These are phyloP conservation scores for Thalassiosira pacifica DNA, from an alignment of 352 stramenopile species.

Conservation along the genomic window DNA sequence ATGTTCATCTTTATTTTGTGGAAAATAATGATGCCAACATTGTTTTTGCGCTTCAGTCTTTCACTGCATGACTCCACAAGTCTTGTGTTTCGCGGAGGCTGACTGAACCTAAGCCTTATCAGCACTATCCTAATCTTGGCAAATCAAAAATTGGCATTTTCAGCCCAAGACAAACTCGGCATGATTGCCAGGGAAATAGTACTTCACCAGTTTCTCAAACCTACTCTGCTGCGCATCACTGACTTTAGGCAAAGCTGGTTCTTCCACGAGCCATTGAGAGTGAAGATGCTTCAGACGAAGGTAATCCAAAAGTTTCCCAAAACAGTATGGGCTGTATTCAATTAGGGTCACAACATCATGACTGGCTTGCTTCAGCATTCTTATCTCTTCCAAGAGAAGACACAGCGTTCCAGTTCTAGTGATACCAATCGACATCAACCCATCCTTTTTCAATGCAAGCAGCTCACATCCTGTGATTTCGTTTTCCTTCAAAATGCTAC, in stretches of 20 bases:
- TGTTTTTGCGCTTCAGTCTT: no score
- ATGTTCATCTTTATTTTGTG: no score
- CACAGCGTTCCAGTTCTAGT: constrained; percentile 24
- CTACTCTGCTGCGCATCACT: not conserved
- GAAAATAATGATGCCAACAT: no score
- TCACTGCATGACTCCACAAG: no score
- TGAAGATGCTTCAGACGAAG: constrained; percentile 27
- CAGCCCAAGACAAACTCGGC: constrained; percentile 20
- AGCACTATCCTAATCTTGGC: no score
- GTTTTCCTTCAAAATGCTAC: constrained; percentile 38
- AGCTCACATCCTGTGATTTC: constrained; percentile 40
- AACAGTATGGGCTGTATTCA: constrained; percentile 33
- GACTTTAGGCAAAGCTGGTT: not conserved
- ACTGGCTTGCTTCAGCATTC: constrained; percentile 8
- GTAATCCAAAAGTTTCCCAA: constrained; percentile 38
- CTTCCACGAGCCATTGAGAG: constrained; percentile 4
- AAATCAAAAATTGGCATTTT: no score
- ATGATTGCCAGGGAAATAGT: constrained; percentile 23
- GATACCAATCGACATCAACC: constrained; percentile 37
- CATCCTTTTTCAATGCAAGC: constrained; percentile 29
- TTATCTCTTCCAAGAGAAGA: constrained; percentile 39
- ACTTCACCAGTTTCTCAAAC: not conserved
- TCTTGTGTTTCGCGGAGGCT: no score
- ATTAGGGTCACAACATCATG: constrained; percentile 13
- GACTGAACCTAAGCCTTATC: no score